phyloP scores from a whole-genome alignment of 495 filamentous ascomycete genomes.

The Aspergillus bertholletiae region DNA sequence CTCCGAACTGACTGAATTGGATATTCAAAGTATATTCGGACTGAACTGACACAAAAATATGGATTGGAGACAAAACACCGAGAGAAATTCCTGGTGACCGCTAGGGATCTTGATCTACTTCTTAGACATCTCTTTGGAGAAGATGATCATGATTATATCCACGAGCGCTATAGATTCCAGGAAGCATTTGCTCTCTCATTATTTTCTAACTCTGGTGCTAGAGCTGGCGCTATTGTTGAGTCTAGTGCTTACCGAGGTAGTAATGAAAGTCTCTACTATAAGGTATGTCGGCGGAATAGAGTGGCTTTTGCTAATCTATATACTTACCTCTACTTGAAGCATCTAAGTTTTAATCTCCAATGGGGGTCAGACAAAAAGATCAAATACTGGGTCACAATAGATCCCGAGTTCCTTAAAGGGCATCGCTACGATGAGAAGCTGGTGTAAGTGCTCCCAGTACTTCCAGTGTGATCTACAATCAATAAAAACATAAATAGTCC shows the following conservation, averaged over 20 bases:
- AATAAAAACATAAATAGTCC: background rate
- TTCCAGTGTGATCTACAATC: background rate
- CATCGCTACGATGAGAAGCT: constrained; percentile 8
- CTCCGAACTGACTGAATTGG: background rate
- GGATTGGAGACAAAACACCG: constrained; percentile 15
- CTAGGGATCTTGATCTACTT: constrained; percentile 19
- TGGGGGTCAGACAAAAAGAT: constrained; percentile 3
- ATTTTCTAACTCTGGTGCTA: constrained; percentile 15
- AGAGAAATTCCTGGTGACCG: constrained; percentile 11
- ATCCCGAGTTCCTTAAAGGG: constrained; percentile 22
- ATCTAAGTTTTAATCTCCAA: constrained; percentile 19
- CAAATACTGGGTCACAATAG: constrained; percentile 19
- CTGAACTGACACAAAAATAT: constrained; percentile 13
- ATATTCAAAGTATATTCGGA: constrained; percentile 14
- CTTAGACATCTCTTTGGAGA: constrained; percentile 13
- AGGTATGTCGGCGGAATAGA: constrained; percentile 10
- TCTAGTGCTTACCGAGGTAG: constrained; percentile 17
- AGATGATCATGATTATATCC: constrained; percentile 19
- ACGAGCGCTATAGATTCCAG: constrained; percentile 18
- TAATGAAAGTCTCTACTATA: constrained; percentile 25
- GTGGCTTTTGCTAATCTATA: background rate
- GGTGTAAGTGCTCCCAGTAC: constrained; percentile 12
- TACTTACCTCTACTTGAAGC: constrained; percentile 2
- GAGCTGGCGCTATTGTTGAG: constrained; percentile 20
- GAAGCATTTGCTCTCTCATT: constrained; percentile 16